These are phyloP conservation scores for Colletotrichum sp. DNA, from an alignment of 2,329 filamentous ascomycete species.

Conservation along the genomic window DNA sequence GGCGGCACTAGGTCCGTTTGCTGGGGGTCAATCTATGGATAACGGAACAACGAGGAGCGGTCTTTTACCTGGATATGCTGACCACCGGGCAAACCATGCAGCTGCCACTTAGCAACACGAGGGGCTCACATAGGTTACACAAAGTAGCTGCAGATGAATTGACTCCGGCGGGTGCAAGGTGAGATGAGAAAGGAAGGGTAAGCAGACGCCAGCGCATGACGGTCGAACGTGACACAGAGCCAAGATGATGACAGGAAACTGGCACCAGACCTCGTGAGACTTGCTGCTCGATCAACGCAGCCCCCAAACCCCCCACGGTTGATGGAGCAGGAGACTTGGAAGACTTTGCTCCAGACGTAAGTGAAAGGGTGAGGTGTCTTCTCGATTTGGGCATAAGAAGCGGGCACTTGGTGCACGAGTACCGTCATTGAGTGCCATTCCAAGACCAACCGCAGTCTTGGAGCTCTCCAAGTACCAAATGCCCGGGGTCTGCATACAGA, in stretches of 20 bases:
- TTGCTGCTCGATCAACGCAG: neutral
- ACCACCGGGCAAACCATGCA: conserved; percentile 10
- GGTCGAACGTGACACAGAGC: conserved; percentile 16
- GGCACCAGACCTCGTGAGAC: neutral
- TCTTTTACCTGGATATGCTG: conserved; percentile 8
- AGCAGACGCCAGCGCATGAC: conserved; percentile 5
- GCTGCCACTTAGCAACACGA: conserved; percentile 1
- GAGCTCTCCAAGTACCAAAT: neutral
- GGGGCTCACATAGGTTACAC: conserved; percentile 11
- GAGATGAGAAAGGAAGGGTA: neutral
- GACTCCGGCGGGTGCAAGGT: neutral
- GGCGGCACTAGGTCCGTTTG: conserved; percentile 2
- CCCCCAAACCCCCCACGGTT: conserved; percentile 3
- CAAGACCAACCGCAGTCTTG: neutral
- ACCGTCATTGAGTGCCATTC: neutral
- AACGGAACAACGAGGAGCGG: neutral
- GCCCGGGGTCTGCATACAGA: neutral
- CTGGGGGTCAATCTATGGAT: neutral
- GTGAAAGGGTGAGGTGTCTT: neutral
- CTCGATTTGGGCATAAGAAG: neutral
- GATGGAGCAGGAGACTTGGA: neutral
- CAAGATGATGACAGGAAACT: conserved; percentile 5
- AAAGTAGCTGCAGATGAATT: conserved; percentile 14
- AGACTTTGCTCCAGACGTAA: neutral
- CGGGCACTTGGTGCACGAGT: neutral